phyloP scores from a whole-genome alignment of 331 rosid genomes.

The Spiraea crenata region DNA sequence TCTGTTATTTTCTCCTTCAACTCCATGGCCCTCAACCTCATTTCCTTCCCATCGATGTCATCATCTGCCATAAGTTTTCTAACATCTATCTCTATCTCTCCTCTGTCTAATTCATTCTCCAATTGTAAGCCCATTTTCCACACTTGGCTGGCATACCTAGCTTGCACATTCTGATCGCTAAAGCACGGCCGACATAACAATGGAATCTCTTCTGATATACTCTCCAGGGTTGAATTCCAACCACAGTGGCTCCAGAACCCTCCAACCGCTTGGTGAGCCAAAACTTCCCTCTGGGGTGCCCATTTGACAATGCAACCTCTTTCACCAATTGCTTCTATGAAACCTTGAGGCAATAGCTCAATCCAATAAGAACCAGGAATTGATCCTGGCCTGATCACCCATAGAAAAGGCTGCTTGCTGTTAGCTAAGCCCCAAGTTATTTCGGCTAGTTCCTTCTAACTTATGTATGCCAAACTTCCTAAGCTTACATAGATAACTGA shows the following conservation, averaged over 20 bases:
- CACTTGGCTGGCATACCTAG: conserved; percentile 39
- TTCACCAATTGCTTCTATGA: conserved; percentile 13
- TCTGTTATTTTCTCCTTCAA: conserved; percentile 25
- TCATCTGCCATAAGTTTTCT: conserved; percentile 31
- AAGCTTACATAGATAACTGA: conserved; percentile 50
- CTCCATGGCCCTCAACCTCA: conserved; percentile 24
- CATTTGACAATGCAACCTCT: conserved; percentile 51
- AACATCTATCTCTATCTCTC: conserved; percentile 31
- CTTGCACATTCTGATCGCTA: conserved; percentile 41
- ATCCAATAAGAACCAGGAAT: conserved; percentile 30
- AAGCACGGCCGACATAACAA: conserved; percentile 43
- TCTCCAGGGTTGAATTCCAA: conserved; percentile 61
- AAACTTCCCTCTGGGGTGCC: conserved; percentile 57
- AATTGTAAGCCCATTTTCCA: neutral
- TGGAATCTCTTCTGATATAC: conserved; percentile 51
- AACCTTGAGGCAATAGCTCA: conserved; percentile 28
- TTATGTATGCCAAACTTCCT: conserved; percentile 46
- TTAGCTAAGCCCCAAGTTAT: conserved; percentile 46
- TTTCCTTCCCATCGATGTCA: conserved; percentile 34
- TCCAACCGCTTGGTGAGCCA: conserved; percentile 46
- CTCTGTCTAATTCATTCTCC: conserved; percentile 22
- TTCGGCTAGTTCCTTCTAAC: conserved; percentile 36
- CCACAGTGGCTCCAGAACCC: conserved; percentile 72
- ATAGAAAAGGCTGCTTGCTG: conserved; percentile 41
- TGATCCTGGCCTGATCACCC: conserved; percentile 42